Conservation (phyloP, 768 basidiomycete species). For the Udeniomyces megalosporus region DNA sequence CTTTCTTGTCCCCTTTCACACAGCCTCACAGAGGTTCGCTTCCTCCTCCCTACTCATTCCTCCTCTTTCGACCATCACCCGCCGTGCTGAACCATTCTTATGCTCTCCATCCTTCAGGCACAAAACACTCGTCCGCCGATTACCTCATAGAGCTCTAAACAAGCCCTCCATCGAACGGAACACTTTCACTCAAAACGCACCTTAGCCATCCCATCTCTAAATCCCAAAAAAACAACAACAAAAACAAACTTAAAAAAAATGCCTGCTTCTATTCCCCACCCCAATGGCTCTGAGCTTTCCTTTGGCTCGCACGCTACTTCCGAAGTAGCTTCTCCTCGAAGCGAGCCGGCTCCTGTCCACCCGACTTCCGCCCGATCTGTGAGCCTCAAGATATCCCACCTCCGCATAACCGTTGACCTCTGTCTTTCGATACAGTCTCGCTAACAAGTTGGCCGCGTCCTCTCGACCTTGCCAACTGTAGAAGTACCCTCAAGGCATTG, state of each 20-base stretch:
- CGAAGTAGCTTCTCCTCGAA: neutral
- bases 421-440: too few species aligned
- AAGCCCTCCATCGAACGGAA: neutral
- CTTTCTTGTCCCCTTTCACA: neutral
- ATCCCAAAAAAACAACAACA: neutral
- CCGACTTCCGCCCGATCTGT: neutral
- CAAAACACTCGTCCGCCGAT: neutral
- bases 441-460: constrained; percentile 35
- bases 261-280: neutral
- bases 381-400: too few species aligned
- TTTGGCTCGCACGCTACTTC: neutral
- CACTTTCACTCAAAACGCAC: neutral
- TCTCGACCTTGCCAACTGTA: constrained; percentile 75
- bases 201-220: neutral
- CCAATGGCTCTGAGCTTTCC: constrained; percentile 12
- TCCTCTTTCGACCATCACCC: neutral
- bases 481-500: constrained; percentile 37
- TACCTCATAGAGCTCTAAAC: constrained; percentile 1
- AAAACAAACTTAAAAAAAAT: neutral
- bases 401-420: too few species aligned
- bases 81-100: too few species aligned
- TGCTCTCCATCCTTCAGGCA: neutral
- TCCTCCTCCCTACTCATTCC: neutral
- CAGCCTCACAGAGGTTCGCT: constrained; percentile 1
- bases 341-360: neutral